Evolutionary conservation across 345 rosid genomes (phyloP).

Genomic region (Turnera subulata): DNA sequence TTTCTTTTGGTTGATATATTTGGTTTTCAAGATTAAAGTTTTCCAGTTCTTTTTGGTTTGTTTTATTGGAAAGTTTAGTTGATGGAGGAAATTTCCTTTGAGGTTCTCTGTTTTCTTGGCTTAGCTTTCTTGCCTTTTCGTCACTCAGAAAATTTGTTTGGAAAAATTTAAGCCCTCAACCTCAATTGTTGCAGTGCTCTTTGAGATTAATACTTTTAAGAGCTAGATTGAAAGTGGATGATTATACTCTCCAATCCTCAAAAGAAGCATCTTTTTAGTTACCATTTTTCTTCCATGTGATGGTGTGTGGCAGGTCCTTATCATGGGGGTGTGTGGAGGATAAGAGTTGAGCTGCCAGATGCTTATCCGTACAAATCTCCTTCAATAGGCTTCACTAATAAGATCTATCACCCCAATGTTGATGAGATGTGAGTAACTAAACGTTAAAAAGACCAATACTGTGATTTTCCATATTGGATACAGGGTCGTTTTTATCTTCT

Average conservation of each 20-base stretch:
- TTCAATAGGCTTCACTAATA: constrained; percentile 47
- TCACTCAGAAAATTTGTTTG: background rate
- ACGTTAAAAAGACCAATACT: background rate
- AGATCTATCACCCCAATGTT: constrained; percentile 91
- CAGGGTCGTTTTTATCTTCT: constrained; percentile 8
- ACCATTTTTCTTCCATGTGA: background rate
- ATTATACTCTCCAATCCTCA: background rate
- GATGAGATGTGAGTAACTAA: constrained; percentile 53
- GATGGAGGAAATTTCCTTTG: background rate
- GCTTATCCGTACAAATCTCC: constrained; percentile 74
- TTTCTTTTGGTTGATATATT: background rate
- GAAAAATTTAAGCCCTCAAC: no score
- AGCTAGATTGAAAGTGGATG: background rate
- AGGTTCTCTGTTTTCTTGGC: background rate
- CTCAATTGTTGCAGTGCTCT: no score
- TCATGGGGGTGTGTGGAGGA: constrained; percentile 92
- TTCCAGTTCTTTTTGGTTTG: background rate
- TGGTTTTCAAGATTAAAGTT: background rate
- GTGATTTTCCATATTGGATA: background rate
- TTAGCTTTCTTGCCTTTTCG: background rate
- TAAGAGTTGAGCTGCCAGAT: constrained; percentile 94
- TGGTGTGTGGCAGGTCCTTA: constrained; percentile 67
- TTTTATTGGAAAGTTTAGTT: background rate
- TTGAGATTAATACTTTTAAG: no score
- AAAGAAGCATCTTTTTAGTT: constrained; percentile 2